Evolutionary conservation across 208 protist genomes (phyloP).

Genomic region (Herpetomonas samuelpessoai): DNA sequence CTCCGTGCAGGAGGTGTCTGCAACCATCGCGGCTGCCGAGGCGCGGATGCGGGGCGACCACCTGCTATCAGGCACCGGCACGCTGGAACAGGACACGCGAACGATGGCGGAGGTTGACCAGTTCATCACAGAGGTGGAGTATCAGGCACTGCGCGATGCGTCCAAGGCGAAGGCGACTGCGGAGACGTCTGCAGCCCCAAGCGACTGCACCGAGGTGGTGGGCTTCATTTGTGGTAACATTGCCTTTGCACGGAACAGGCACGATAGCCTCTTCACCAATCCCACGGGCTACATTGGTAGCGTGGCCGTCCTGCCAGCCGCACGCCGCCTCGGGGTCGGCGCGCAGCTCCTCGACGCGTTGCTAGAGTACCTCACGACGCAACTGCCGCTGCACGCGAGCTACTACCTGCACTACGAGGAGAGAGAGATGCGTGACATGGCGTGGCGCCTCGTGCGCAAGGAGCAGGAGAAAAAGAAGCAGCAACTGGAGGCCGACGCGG

Average conservation of each 20-base stretch:
- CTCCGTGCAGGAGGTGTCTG: background rate
- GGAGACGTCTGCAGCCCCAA: background rate
- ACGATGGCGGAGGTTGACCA: constrained; percentile 13
- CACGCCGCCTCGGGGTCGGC: constrained; percentile 66
- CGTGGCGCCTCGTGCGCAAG: constrained; percentile 12
- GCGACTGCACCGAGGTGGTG: constrained; percentile 33
- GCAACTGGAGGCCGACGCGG: background rate
- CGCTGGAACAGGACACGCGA: constrained; percentile 10
- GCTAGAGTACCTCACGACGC: constrained; percentile 43
- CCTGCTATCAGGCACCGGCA: background rate
- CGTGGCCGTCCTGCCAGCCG: constrained; percentile 47
- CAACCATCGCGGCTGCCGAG: background rate
- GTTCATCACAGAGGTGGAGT: constrained; percentile 18
- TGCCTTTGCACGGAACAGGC: constrained; percentile 35
- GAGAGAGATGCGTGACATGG: constrained; percentile 19
- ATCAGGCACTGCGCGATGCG: constrained; percentile 8
- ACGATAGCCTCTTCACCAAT: constrained; percentile 43
- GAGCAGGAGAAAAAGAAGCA: constrained; percentile 16
- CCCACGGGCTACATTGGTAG: constrained; percentile 72
- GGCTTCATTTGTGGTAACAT: constrained; percentile 63
- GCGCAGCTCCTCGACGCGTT: constrained; percentile 46
- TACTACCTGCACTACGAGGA: constrained; percentile 57
- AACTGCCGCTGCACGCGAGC: constrained; percentile 42
- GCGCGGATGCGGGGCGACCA: background rate
- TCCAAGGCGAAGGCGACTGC: background rate